Evolutionary conservation across 257 asterid genomes (phyloP).

Genomic region (Solanum etuberosum): DNA sequence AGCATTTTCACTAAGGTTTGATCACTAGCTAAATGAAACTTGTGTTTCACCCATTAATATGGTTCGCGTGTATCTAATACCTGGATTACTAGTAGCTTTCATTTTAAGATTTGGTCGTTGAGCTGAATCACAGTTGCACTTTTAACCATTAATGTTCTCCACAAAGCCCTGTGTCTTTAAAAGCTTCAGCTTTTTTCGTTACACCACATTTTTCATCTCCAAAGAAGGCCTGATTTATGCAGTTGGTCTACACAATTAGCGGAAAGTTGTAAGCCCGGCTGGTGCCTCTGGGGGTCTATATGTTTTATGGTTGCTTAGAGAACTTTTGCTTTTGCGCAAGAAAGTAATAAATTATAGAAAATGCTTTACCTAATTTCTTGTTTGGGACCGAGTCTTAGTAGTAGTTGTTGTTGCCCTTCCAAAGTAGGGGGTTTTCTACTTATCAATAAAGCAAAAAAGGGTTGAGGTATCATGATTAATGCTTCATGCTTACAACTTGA

Average conservation of each 20-base stretch:
- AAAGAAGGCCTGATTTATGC: not conserved
- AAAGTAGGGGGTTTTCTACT: not conserved
- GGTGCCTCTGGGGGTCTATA: not conserved
- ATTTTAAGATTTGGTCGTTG: not conserved
- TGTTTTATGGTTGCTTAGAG: not conserved
- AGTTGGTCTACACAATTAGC: not conserved
- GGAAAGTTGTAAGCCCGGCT: not conserved
- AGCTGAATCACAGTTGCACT: not conserved
- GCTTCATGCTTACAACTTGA: not conserved
- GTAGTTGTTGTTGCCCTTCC: not conserved
- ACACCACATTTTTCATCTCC: not conserved
- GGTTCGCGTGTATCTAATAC: not conserved
- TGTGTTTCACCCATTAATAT: not conserved
- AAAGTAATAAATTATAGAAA: not conserved
- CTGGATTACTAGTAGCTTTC: not conserved
- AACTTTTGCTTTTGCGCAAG: not conserved
- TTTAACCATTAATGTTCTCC: not conserved
- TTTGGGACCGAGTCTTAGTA: not conserved
- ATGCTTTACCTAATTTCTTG: not conserved
- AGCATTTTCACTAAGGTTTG: constrained; percentile 51
- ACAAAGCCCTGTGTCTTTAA: not conserved
- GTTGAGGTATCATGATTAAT: not conserved
- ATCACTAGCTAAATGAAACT: not conserved
- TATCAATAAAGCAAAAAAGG: not conserved
- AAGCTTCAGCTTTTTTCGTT: not conserved